Percentiles rank a stretch among this genome's conserved stretches.
Conservation (phyloP, 495 filamentous ascomycete genomes). For the Chaetomium cochliodes region DNA sequence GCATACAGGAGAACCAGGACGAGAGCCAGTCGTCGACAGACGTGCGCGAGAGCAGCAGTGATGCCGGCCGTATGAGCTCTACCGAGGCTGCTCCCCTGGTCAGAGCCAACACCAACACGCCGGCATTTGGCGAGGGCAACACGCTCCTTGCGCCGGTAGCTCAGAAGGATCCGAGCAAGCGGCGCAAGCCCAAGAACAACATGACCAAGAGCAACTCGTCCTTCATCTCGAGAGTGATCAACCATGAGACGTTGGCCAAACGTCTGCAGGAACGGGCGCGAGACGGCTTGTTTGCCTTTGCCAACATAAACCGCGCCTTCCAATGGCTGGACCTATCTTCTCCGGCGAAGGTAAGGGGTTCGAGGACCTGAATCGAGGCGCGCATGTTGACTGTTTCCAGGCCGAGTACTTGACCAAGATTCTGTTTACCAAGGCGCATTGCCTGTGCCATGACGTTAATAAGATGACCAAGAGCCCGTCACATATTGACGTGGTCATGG, state of each 20-base stretch:
- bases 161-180: conserved; percentile 73
- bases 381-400: conserved; percentile 40
- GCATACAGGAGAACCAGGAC: conserved; percentile 59
- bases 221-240: conserved; percentile 92
- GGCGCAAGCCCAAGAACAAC: conserved; percentile 92
- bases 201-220: conserved; percentile 97
- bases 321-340: conserved; percentile 65
- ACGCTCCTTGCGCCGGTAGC: conserved; percentile 58
- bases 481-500: conserved; percentile 90
- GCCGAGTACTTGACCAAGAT: conserved; percentile 91
- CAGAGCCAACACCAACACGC: conserved; percentile 50
- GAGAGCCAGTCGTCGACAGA: conserved; percentile 64
- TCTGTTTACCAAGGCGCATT: conserved; percentile 92
- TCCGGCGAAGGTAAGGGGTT: conserved; percentile 49
- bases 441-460: conserved; percentile 93
- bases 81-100: conserved; percentile 39
- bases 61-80: conserved; percentile 40
- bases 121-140: conserved; percentile 88
- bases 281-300: conserved; percentile 85
- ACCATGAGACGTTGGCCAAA: conserved; percentile 76
- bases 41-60: conserved; percentile 47
- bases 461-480: conserved; percentile 69
- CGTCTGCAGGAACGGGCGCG: conserved; percentile 71
- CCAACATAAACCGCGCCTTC: conserved; percentile 90
- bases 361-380: too few species aligned